phyloP scores from a whole-genome alignment of 805 yeast genomes.

The Sungouiella thailandica region DNA sequence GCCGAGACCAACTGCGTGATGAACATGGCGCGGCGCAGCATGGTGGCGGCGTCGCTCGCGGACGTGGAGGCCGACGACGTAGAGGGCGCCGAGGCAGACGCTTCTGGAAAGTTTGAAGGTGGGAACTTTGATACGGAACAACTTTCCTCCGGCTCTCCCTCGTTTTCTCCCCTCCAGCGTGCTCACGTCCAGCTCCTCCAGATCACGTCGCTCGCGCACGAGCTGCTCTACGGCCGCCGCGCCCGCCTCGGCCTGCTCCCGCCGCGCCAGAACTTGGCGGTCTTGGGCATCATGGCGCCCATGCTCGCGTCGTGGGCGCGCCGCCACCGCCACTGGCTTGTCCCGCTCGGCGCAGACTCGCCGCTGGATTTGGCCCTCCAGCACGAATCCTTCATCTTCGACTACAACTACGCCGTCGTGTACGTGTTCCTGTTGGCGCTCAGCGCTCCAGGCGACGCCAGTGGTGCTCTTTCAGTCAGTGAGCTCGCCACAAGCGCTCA shows the following conservation, averaged over 20 bases:
- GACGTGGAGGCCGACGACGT: constrained; percentile 54
- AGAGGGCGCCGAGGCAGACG: constrained; percentile 23
- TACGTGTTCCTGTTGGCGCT: constrained; percentile 83
- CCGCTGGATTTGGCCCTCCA: constrained; percentile 46
- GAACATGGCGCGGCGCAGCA: constrained; percentile 73
- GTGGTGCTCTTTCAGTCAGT: constrained; percentile 46
- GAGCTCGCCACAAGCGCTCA: constrained; percentile 70
- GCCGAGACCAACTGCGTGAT: constrained; percentile 81
- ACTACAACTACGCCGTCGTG: constrained; percentile 76
- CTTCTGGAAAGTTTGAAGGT: too few relatives aligned
- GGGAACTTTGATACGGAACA: constrained; percentile 24
- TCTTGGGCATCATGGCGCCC: constrained; percentile 70
- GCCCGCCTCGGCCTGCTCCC: constrained; percentile 48
- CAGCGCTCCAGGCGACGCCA: constrained; percentile 30
- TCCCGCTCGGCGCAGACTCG: constrained; percentile 34
- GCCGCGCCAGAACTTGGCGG: constrained; percentile 63
- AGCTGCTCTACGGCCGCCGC: constrained; percentile 67
- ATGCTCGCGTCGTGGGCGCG: constrained; percentile 74
- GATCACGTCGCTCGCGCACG: constrained; percentile 78
- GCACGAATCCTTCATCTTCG: constrained; percentile 70
- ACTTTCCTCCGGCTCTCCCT: too few relatives aligned
- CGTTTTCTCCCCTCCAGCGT: constrained; percentile 57
- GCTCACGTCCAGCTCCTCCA: constrained; percentile 79
- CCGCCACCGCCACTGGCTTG: constrained; percentile 53
- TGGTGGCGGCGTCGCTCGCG: constrained; percentile 66